Evolutionary conservation across 2,329 filamentous ascomycete genomes (phyloP), one percentile per base, ranked within the genome.

Genomic region (Diplodia mutila): DNA sequence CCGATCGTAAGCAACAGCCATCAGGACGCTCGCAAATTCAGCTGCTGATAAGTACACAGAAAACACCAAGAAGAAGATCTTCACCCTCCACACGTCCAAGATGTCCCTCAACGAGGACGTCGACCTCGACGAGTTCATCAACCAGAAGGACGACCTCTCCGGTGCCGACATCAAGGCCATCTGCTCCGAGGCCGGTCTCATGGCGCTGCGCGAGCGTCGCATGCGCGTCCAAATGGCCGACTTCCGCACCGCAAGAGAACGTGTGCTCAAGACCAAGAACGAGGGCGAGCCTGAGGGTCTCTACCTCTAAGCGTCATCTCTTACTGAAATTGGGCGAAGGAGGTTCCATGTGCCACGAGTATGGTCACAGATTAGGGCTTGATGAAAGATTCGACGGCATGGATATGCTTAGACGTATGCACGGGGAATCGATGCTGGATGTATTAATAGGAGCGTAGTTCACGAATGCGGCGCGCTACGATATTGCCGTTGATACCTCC

Each of bases 181-280:
- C 75, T 99, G 95, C 83, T 97, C 94, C 34, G 95, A 99, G 79
- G 94, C 95, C 52, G 95, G 95, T 80, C 84, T 99, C 77, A 89
- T 98, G 87, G 95, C 95, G 23, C 85, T 99, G 70, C 89, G 95
- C 73, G 95, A 99, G 84, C 88, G 95, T 71, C 90, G 95, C 77
- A 99, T 99, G 95, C 89, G 94, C 67, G 95, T 99, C 68, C 94
- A 98, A 81, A 99, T 99, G 95, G 92, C 94, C 8, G 95, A 99
- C 81, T 99, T 99, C 86, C 86, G 95, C 67, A 86, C 93, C 67
- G 95, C 95, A 27, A 88, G 94, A 74, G 95, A 99, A 83, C 90
- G 93, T 72, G 96, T 99, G 70, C 86, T 99, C 80, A 96, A 97
- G 84, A 99, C 96, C 61, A 99, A 99, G 90, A 95, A 91, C 76